phyloP scores from a whole-genome alignment of 371 early-diverging fungal species.

The Zopfochytrium polystomum region DNA sequence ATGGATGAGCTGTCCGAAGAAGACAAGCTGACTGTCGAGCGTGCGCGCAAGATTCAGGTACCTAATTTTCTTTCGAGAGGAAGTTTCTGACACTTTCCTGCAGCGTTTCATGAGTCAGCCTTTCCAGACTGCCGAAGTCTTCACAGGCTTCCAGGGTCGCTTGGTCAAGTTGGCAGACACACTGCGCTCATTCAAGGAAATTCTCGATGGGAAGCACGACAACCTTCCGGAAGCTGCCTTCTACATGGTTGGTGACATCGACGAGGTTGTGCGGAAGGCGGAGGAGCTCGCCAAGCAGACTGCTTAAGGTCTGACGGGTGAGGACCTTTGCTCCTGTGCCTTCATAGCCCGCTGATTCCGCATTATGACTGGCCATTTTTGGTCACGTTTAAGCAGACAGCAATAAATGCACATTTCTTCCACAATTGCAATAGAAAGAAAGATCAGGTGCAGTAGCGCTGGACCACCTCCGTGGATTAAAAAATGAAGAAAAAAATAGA shows the following conservation, averaged over 20 bases:
- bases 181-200: constrained; percentile 94
- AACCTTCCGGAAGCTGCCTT: constrained; percentile 93
- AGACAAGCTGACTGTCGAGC: constrained; percentile 96
- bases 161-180: constrained; percentile 89
- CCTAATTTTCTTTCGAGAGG: not conserved
- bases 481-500: too few relatives aligned
- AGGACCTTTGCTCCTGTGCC: too few relatives aligned
- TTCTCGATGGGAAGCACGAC: constrained; percentile 95
- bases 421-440: too few relatives aligned
- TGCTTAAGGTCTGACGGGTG: too few relatives aligned
- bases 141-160: constrained; percentile 97
- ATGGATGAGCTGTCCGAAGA: constrained; percentile 96
- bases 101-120: constrained; percentile 98
- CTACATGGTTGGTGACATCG: constrained; percentile 95
- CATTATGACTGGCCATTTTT: too few relatives aligned
- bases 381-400: too few relatives aligned
- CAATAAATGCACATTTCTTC: too few relatives aligned
- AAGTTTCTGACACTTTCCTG: too few relatives aligned
- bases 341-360: too few relatives aligned
- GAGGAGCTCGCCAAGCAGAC: constrained; percentile 76
- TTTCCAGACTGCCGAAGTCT: constrained; percentile 94
- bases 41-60: constrained; percentile 59
- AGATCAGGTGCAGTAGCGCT: too few relatives aligned
- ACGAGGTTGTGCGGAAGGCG: constrained; percentile 91
- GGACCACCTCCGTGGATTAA: too few relatives aligned